Evolutionary conservation across 1,284 basidiomycete genomes (phyloP).

Genomic region (Moesziomyces globuligerus): DNA sequence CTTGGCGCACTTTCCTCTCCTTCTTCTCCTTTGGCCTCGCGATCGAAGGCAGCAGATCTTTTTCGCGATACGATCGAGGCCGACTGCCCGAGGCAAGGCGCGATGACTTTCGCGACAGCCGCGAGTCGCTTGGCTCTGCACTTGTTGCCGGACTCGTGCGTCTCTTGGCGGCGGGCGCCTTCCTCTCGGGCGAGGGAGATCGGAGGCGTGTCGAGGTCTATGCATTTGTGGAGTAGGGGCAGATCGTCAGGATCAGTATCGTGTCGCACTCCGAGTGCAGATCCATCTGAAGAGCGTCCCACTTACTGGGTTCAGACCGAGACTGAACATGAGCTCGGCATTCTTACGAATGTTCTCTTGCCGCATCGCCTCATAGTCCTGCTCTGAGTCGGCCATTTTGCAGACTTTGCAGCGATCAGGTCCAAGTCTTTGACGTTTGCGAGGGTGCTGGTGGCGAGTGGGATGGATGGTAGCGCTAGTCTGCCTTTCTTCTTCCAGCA

Average conservation of each 20-base stretch:
- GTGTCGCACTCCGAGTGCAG: background rate
- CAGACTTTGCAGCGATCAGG: background rate
- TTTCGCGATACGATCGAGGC: slow-evolving; percentile 35
- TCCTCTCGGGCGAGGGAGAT: slow-evolving; percentile 36
- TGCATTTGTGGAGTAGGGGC: background rate
- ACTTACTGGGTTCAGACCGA: slow-evolving; percentile 44
- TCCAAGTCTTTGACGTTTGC: background rate
- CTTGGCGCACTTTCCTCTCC: slow-evolving; percentile 29
- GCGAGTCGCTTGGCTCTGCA: slow-evolving; percentile 11
- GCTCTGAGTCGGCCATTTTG: slow-evolving; percentile 39
- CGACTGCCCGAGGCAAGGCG: slow-evolving; percentile 33
- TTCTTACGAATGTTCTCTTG: slow-evolving; percentile 68
- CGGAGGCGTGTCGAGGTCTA: slow-evolving; percentile 31
- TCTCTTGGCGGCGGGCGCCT: slow-evolving; percentile 10
- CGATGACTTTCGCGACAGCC: slow-evolving; percentile 36
- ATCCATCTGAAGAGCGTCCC: background rate
- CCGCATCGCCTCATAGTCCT: slow-evolving; percentile 55
- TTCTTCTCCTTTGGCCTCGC: slow-evolving; percentile 20
- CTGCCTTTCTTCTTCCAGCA: background rate
- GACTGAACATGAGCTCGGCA: slow-evolving; percentile 48
- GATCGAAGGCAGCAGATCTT: slow-evolving; percentile 24
- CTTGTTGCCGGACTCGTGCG: slow-evolving; percentile 9
- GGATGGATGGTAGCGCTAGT: background rate
- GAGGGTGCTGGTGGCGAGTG: background rate
- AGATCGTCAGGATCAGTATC: background rate